Base-by-base conservation (phyloP, 192 early-diverging fungal genomes). In the Funneliformis mosseae region DNA sequence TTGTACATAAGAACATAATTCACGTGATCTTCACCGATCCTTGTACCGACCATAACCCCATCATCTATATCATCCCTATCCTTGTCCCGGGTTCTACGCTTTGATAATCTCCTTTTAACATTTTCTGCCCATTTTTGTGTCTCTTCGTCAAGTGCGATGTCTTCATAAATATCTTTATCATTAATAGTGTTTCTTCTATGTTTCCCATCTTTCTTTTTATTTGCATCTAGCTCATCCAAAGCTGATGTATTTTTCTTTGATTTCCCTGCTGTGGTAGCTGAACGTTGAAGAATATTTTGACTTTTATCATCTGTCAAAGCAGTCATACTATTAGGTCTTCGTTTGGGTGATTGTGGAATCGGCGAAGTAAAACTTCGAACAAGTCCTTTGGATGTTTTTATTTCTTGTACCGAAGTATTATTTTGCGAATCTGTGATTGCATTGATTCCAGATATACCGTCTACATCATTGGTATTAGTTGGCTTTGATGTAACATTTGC, bases 1-100 rank as follows among this genome's bases (percentile, higher is more conserved):
- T 98, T 96, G 88, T 97, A 98, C 97, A 99, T 99, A 16, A 98
- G 88, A 70, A 95, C 91, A 82, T 97, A 99, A 85, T 99, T 98
- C 18, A 89, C 92, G 84, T 99, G 97, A n/a, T 93, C 96, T 72
- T 97, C 95, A 33, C 92, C 92, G 59, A 99, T 96, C 46, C 92
- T 92, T 1, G 96, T 98, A 27, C 96, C 97, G 43, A 94, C 87
- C 25, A 84, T 21, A 3, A 87, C 85, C 11, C 81, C 77, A 14
- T 88, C 89, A 43, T 86, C 83, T 48, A 83, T 83, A n/a, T 87
- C 81, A 77, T 84, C 87, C 59, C 78, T 70, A 28, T 62, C 83
- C 79, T 84, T 83, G 74, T 78, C 82, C 39, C 76, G 39, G 10
- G 27, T 46, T 45, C 38, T 62, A 42, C 61, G 69, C 60, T 61